phyloP scores from a whole-genome alignment of 1,139 yeast genomes.

The Insectozyma bohioensis region DNA sequence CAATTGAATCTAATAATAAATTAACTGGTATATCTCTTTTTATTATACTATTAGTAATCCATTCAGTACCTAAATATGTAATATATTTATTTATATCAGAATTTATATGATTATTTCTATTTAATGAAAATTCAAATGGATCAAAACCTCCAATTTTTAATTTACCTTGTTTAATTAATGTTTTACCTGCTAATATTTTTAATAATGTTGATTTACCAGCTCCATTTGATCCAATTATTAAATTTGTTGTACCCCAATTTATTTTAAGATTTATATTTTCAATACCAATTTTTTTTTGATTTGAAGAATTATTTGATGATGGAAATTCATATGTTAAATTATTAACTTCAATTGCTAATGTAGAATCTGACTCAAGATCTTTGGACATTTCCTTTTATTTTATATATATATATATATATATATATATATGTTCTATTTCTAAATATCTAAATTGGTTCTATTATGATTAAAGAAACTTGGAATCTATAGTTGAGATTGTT shows the following conservation, averaged over 20 bases:
- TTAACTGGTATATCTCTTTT: slow-evolving; percentile 88
- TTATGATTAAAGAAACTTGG: too few relatives aligned
- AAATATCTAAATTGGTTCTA: too few relatives aligned
- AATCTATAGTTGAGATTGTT: too few relatives aligned
- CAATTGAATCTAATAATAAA: slow-evolving; percentile 74
- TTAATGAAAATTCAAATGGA: slow-evolving; percentile 72
- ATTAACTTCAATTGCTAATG: slow-evolving; percentile 61
- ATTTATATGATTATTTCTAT: slow-evolving; percentile 34
- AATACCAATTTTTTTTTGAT: slow-evolving; percentile 59
- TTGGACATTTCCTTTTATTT: background rate
- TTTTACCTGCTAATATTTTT: slow-evolving; percentile 85
- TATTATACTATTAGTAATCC: slow-evolving; percentile 92
- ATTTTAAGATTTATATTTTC: slow-evolving; percentile 59
- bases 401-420: background rate
- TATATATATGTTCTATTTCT: too few relatives aligned
- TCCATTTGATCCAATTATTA: slow-evolving; percentile 91
- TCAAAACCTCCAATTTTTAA: slow-evolving; percentile 76
- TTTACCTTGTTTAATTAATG: slow-evolving; percentile 72
- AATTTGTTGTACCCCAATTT: slow-evolving; percentile 71
- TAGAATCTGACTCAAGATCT: too few relatives aligned
- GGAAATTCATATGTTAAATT: slow-evolving; percentile 72
- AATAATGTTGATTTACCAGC: slow-evolving; percentile 94
- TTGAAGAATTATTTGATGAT: slow-evolving; percentile 36
- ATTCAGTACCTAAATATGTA: slow-evolving; percentile 92
- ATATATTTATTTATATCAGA: slow-evolving; percentile 46